These are phyloP conservation scores for Pseudoturritis turrita DNA, from an alignment of 345 rosid genomes.

Conservation along the genomic window DNA sequence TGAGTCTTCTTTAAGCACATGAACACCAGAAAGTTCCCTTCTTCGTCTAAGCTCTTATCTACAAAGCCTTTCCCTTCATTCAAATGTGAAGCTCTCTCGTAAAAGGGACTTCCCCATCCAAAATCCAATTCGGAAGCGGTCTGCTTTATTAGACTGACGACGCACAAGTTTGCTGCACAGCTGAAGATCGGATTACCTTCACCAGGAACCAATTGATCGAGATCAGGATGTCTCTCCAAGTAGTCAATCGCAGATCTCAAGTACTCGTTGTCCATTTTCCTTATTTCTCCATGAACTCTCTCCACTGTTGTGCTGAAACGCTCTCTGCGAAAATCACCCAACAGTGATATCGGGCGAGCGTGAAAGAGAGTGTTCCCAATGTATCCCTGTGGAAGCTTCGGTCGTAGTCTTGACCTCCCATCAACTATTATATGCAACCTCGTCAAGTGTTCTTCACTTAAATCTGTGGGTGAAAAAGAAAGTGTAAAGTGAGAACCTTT, in stretches of 20 bases:
- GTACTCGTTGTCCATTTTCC: slow-evolving; percentile 36
- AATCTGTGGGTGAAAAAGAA: background rate
- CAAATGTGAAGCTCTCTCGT: slow-evolving; percentile 44
- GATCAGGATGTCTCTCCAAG: slow-evolving; percentile 24
- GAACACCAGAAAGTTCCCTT: slow-evolving; percentile 49
- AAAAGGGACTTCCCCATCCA: slow-evolving; percentile 67
- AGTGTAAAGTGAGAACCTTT: background rate
- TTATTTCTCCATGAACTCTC: slow-evolving; percentile 26
- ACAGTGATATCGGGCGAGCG: background rate
- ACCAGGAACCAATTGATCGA: slow-evolving; percentile 26
- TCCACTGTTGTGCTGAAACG: slow-evolving; percentile 25
- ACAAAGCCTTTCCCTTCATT: slow-evolving; percentile 52
- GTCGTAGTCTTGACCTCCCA: slow-evolving; percentile 41
- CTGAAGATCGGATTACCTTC: slow-evolving; percentile 39
- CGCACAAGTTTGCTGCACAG: slow-evolving; percentile 48
- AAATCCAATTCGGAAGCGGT: slow-evolving; percentile 49
- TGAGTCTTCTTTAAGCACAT: slow-evolving; percentile 53
- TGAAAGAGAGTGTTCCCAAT: slow-evolving; percentile 41
- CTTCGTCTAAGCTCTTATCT: slow-evolving; percentile 39
- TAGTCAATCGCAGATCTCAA: slow-evolving; percentile 44
- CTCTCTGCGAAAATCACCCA: slow-evolving; percentile 30
- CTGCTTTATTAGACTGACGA: slow-evolving; percentile 40
- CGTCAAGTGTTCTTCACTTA: slow-evolving; percentile 24
- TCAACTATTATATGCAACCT: slow-evolving; percentile 34
- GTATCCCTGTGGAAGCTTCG: slow-evolving; percentile 40